These are phyloP conservation scores for Mangifera indica DNA, from an alignment of 345 rosid genomes.

Conservation along the genomic window DNA sequence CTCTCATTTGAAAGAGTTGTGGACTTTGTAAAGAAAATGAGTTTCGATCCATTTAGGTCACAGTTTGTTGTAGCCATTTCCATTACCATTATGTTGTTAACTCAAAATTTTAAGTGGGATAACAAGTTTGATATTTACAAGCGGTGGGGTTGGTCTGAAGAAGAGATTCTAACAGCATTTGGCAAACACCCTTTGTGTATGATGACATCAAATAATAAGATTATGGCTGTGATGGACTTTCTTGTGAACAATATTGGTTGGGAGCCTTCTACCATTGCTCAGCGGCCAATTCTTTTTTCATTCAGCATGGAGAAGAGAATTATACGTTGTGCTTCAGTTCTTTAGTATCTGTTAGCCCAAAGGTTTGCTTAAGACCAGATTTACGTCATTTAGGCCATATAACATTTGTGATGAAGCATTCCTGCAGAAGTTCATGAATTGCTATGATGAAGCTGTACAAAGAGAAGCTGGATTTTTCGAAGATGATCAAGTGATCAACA, in stretches of 20 bases:
- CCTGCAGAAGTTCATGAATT: slow-evolving; percentile 18
- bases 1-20: slow-evolving; percentile 10
- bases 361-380: not conserved
- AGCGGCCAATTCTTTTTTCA: not conserved
- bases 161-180: slow-evolving; percentile 8
- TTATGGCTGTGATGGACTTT: slow-evolving; percentile 8
- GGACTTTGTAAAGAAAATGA: slow-evolving; percentile 26
- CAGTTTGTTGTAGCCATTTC: slow-evolving; percentile 25
- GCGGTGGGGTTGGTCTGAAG: slow-evolving; percentile 36
- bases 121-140: slow-evolving; percentile 19
- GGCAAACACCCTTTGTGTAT: not conserved
- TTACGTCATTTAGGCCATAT: not conserved
- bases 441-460: slow-evolving; percentile 11
- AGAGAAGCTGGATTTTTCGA: slow-evolving; percentile 1
- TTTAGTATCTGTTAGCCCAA: not conserved
- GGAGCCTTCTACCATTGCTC: not conserved
- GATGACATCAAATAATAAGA: slow-evolving; percentile 1
- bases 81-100: not conserved
- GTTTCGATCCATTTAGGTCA: slow-evolving; percentile 16
- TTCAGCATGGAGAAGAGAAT: slow-evolving; percentile 17
- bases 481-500: not conserved
- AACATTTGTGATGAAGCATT: slow-evolving; percentile 1
- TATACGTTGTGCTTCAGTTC: not conserved
- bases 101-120: slow-evolving; percentile 25
- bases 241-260: slow-evolving; percentile 24